A percentile compares a stretch with the other conserved stretches of the same genome.
Conservation (phyloP, 2,329 filamentous ascomycete species). For the Thermothelomyces thermophilus region DNA sequence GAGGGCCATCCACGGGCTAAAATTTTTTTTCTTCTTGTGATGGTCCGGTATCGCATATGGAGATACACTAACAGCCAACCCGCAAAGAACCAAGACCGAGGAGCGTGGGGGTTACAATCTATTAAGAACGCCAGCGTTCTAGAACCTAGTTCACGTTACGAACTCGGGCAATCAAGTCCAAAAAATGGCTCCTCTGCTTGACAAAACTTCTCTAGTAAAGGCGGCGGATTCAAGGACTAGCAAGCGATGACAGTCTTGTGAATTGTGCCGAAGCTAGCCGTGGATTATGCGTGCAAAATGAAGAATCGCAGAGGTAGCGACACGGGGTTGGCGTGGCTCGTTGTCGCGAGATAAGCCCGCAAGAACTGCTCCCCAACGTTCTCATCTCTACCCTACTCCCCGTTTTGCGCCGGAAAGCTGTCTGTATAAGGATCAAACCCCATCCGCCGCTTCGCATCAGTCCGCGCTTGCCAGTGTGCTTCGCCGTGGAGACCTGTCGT, state of each 20-base stretch:
- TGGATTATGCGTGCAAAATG: background rate
- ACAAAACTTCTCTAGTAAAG: too few relatives aligned
- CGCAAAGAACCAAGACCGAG: background rate
- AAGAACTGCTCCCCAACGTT: background rate
- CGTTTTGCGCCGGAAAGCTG: constrained; percentile 25
- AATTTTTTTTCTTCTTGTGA: background rate
- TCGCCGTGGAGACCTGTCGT: constrained; percentile 45
- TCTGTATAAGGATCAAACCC: constrained; percentile 54
- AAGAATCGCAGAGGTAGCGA: background rate
- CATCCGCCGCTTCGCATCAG: constrained; percentile 42
- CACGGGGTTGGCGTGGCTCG: background rate
- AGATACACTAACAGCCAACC: background rate
- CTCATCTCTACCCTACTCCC: background rate
- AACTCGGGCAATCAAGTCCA: too few relatives aligned
- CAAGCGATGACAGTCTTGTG: background rate
- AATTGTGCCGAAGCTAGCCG: background rate
- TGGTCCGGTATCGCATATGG: constrained; percentile 10
- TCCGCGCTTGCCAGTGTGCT: constrained; percentile 38
- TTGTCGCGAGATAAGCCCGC: background rate
- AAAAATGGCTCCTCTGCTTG: background rate
- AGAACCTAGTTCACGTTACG: too few relatives aligned
- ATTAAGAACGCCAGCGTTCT: background rate
- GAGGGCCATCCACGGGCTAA: too few relatives aligned
- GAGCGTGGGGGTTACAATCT: background rate
- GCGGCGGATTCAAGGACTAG: background rate